Conservation (phyloP, 371 early-diverging fungal genomes). For the Thermomucor indicae-seudaticae region DNA sequence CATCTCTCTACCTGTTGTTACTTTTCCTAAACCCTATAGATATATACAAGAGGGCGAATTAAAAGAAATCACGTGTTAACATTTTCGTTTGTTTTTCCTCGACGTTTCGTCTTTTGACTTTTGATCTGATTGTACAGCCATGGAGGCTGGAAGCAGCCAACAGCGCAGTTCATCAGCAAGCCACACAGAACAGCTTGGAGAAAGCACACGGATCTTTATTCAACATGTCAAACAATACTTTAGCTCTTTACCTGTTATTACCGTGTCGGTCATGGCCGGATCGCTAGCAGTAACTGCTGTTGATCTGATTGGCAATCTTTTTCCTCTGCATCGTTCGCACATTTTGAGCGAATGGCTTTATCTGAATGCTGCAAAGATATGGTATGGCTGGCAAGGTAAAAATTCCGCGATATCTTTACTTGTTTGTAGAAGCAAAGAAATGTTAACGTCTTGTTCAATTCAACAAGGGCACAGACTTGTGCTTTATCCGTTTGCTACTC, state of each 20-base stretch:
- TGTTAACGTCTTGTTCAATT: too few species aligned
- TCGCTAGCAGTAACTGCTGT: constrained; percentile 5
- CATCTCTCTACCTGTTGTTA: not conserved
- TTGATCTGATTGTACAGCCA: not conserved
- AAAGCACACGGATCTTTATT: constrained; percentile 16
- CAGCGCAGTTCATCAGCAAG: not conserved
- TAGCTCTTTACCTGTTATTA: constrained; percentile 7
- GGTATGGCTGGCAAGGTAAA: constrained; percentile 6
- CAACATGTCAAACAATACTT: constrained; percentile 17
- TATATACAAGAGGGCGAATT: not conserved
- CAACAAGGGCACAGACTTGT: constrained; percentile 16
- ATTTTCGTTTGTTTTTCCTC: not conserved
- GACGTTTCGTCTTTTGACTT: too few species aligned
- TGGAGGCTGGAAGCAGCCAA: not conserved
- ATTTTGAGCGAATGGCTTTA: not conserved
- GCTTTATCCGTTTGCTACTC: constrained; percentile 14
- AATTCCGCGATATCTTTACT: not conserved
- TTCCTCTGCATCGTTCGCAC: not conserved
- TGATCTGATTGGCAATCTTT: not conserved
- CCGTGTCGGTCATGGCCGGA: constrained; percentile 1
- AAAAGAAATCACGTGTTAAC: not conserved
- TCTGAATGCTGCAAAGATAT: not conserved
- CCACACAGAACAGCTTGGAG: constrained; percentile 6
- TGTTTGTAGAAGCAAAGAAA: too few species aligned
- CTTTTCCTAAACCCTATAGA: too few species aligned